Percentiles rank a stretch among this genome's conserved stretches.
These are phyloP conservation scores for Ganoderma leucocontextum DNA, from an alignment of 1,284 basidiomycete species.

Conservation along the genomic window DNA sequence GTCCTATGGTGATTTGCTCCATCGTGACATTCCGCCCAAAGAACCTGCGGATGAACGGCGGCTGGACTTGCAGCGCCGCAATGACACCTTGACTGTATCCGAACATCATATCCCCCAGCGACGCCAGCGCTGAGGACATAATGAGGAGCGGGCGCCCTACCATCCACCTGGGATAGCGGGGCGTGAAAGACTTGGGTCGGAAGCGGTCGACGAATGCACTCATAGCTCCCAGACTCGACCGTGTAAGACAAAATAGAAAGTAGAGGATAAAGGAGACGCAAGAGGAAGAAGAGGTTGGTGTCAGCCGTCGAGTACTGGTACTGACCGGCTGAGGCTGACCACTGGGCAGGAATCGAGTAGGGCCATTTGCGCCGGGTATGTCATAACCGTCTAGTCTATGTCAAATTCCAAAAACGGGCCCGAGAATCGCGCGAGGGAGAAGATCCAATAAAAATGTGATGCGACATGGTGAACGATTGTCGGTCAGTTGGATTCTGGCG, in stretches of 20 bases:
- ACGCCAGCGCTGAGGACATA: conserved; percentile 57
- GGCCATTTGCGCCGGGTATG: neutral
- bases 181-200: conserved; percentile 46
- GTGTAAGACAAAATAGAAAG: neutral
- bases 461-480: neutral
- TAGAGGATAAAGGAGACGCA: neutral
- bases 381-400: neutral
- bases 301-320: neutral
- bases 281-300: neutral
- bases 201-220: conserved; percentile 22
- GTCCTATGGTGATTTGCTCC: conserved; percentile 50
- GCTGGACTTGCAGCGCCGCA: conserved; percentile 59
- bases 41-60: conserved; percentile 58
- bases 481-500: neutral
- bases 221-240: conserved; percentile 6
- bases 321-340: neutral
- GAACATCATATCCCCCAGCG: conserved; percentile 64
- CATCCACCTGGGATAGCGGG: conserved; percentile 61
- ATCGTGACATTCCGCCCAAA: conserved; percentile 53
- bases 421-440: neutral
- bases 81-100: conserved; percentile 64
- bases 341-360: neutral
- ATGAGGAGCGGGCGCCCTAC: conserved; percentile 58
- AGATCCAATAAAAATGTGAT: neutral
- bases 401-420: neutral